Percentiles rank a stretch among this genome's conserved stretches.
Evolutionary conservation across 2,329 filamentous ascomycete species (phyloP).

Genomic region (Aspergillus intermedius): DNA sequence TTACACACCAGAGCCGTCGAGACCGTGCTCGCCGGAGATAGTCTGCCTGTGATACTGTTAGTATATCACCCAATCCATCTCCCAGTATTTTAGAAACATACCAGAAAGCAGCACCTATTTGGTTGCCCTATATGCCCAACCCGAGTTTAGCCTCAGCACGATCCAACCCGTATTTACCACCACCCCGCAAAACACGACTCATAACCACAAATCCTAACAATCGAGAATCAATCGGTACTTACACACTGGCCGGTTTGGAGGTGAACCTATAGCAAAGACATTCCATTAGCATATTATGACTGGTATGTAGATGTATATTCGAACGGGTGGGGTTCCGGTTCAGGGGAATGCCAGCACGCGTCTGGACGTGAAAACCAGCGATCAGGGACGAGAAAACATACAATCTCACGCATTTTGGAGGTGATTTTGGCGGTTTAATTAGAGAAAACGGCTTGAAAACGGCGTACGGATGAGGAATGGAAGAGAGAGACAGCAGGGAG

Average conservation of each 20-base stretch:
- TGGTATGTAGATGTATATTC: conserved; percentile 4
- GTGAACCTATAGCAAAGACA: conserved; percentile 68
- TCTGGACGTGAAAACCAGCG: conserved; percentile 13
- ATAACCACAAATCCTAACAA: neutral
- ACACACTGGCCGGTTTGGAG: conserved; percentile 99
- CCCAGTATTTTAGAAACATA: conserved; percentile 39
- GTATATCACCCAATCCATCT: conserved; percentile 11
- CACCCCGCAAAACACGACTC: conserved; percentile 1
- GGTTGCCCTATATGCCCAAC: conserved; percentile 72
- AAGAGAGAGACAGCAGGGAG: conserved; percentile 7
- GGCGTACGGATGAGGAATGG: conserved; percentile 7
- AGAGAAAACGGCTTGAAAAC: conserved; percentile 11
- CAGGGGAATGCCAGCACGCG: conserved; percentile 28
- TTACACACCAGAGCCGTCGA: conserved; percentile 94
- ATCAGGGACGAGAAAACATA: conserved; percentile 41
- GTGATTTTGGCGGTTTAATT: conserved; percentile 12
- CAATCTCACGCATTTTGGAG: conserved; percentile 67
- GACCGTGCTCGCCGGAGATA: conserved; percentile 87
- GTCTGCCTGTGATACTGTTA: conserved; percentile 58
- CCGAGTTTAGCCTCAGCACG: conserved; percentile 18
- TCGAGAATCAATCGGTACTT: conserved; percentile 40
- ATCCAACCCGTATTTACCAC: conserved; percentile 5
- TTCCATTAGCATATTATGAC: conserved; percentile 20
- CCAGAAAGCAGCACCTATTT: conserved; percentile 99
- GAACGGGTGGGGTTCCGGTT: conserved; percentile 31